Conservation (phyloP, 2,329 filamentous ascomycete genomes). For the Cadophora malorum region DNA sequence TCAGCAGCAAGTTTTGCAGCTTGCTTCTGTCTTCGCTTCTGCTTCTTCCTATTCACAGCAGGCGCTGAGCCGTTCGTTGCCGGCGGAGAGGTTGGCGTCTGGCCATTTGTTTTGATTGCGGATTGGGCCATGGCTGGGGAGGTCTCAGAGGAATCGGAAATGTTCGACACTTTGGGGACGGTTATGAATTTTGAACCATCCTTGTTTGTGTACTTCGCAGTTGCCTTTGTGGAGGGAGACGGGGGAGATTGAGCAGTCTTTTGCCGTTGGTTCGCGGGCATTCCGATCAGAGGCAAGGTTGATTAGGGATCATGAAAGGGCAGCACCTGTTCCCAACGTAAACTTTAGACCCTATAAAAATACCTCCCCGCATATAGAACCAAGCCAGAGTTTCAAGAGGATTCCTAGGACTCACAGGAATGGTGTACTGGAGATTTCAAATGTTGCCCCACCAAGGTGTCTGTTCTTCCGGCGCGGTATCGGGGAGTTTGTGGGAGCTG, state of each 20-base stretch:
- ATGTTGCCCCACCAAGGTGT: slow-evolving; percentile 45
- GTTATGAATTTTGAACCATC: slow-evolving; percentile 74
- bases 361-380: slow-evolving; percentile 15
- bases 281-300: slow-evolving; percentile 43
- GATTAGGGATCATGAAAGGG: slow-evolving; percentile 30
- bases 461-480: slow-evolving; percentile 32
- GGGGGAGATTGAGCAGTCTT: slow-evolving; percentile 56
- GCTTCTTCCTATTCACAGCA: slow-evolving; percentile 88
- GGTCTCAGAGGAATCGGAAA: slow-evolving; percentile 59
- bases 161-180: slow-evolving; percentile 60
- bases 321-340: slow-evolving; percentile 37
- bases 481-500: slow-evolving; percentile 12
- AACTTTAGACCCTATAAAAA: slow-evolving; percentile 32
- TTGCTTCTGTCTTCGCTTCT: slow-evolving; percentile 86
- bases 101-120: slow-evolving; percentile 43
- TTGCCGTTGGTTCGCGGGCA: slow-evolving; percentile 61
- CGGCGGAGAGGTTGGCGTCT: slow-evolving; percentile 39
- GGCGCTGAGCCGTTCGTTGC: slow-evolving; percentile 48
- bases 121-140: slow-evolving; percentile 52
- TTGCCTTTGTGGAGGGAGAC: slow-evolving; percentile 58
- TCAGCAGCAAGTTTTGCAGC: slow-evolving; percentile 45
- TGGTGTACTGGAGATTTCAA: slow-evolving; percentile 29
- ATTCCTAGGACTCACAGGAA: slow-evolving; percentile 35
- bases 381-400: slow-evolving; percentile 13
- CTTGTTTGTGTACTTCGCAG: slow-evolving; percentile 70